phyloP scores from a whole-genome alignment of 2,329 filamentous ascomycete species.

The Penicillium capsulatum region DNA sequence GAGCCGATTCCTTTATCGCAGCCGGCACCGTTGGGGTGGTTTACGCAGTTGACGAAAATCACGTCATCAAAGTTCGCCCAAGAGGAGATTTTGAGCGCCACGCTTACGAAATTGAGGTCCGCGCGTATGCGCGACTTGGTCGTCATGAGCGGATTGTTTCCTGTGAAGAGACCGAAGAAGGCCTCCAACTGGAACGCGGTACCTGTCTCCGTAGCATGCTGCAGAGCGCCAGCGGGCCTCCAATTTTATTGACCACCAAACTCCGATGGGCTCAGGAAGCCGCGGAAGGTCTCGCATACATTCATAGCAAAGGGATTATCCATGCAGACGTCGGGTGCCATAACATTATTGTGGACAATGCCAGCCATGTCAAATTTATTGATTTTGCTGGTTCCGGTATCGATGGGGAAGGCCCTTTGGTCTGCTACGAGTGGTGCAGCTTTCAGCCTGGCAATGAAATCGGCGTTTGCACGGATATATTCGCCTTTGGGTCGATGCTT shows the following conservation, averaged over 20 bases:
- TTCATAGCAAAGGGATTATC: slow-evolving; percentile 12
- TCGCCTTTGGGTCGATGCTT: slow-evolving; percentile 17
- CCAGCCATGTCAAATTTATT: slow-evolving; percentile 15
- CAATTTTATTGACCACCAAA: neutral
- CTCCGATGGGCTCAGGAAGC: slow-evolving; percentile 12
- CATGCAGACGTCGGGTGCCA: slow-evolving; percentile 18
- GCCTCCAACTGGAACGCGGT: neutral
- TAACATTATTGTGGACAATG: slow-evolving; percentile 13
- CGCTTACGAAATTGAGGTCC: neutral
- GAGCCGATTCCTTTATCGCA: too few relatives aligned
- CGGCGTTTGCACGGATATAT: slow-evolving; percentile 15
- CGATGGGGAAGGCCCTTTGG: slow-evolving; percentile 11
- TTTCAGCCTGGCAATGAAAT: slow-evolving; percentile 8
- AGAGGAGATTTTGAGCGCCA: neutral
- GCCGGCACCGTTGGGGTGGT: neutral
- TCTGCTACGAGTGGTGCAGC: slow-evolving; percentile 18
- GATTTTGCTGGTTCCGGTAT: slow-evolving; percentile 17
- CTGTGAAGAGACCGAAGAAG: neutral
- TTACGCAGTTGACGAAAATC: neutral
- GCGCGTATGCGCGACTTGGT: too few relatives aligned
- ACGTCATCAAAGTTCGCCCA: neutral
- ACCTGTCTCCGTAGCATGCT: neutral
- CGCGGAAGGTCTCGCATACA: slow-evolving; percentile 14
- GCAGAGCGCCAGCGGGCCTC: neutral
- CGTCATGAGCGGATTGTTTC: neutral